These are phyloP conservation scores for Sesbania bispinosa DNA, from an alignment of 306 rosid species.

Conservation along the genomic window DNA sequence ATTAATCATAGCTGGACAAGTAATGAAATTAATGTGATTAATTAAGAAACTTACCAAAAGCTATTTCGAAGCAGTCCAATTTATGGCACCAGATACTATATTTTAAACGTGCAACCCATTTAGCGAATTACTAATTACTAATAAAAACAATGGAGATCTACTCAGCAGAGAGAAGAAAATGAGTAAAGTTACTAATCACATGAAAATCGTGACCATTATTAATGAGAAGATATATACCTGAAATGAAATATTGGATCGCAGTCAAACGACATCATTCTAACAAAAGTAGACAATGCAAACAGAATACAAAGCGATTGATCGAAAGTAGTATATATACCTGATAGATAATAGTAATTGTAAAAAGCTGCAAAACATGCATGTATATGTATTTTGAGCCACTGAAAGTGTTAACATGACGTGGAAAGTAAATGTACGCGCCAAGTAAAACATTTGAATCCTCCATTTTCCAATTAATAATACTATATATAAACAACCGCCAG, in stretches of 20 bases:
- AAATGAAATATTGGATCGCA: too few species aligned
- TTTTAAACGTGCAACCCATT: slow-evolving; percentile 9
- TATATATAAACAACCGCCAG: slow-evolving; percentile 5
- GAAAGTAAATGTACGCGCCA: slow-evolving; percentile 1
- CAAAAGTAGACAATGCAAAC: too few species aligned
- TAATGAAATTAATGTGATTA: background rate
- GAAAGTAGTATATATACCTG: too few species aligned
- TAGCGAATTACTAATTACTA: too few species aligned
- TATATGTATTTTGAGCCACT: background rate
- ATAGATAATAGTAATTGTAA: too few species aligned
- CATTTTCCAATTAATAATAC: background rate
- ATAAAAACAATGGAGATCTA: too few species aligned
- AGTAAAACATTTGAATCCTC: too few species aligned
- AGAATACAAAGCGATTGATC: too few species aligned
- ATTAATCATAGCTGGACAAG: background rate
- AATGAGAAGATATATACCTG: background rate
- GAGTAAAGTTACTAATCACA: background rate
- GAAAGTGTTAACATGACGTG: background rate
- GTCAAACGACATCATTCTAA: too few species aligned
- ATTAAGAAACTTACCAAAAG: too few species aligned
- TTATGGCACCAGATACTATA: background rate
- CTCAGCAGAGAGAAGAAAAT: slow-evolving; percentile 6
- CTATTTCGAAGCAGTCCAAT: background rate
- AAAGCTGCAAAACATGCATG: background rate
- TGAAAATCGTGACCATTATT: background rate